These are phyloP conservation scores for Camelina sativa DNA, from an alignment of 345 rosid species.

Conservation along the genomic window DNA sequence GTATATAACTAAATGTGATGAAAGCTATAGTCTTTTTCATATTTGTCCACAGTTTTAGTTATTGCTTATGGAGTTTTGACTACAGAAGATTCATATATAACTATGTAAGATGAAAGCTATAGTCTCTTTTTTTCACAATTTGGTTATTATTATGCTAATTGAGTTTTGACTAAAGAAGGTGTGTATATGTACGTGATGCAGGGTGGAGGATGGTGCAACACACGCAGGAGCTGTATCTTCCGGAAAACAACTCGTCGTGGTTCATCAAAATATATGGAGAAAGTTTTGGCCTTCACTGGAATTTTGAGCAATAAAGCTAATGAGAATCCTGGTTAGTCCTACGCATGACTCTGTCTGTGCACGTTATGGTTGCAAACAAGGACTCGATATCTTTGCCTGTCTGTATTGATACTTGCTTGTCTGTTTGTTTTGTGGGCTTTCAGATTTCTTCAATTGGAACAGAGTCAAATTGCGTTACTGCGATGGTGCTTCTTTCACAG, in stretches of 20 bases:
- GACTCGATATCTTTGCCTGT: neutral
- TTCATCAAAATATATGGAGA: conserved; percentile 80
- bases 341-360: neutral
- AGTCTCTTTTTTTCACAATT: no score
- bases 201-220: conserved; percentile 98
- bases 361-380: neutral
- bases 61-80: neutral
- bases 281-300: conserved; percentile 69
- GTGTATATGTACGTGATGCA: conserved; percentile 26
- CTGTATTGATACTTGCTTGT: neutral
- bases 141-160: neutral
- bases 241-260: conserved; percentile 85
- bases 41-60: neutral
- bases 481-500: conserved; percentile 91
- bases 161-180: neutral
- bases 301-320: conserved; percentile 71
- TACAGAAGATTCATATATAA: neutral
- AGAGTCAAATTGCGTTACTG: conserved; percentile 88
- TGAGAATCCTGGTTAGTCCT: conserved; percentile 75
- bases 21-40: conserved; percentile 2
- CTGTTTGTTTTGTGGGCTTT: conserved; percentile 16
- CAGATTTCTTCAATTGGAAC: conserved; percentile 96
- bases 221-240: conserved; percentile 60
- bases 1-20: conserved; percentile 29
- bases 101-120: no score